Evolutionary conservation across 139 green algal species (phyloP).

Genomic region (Picocystis salinarum): DNA sequence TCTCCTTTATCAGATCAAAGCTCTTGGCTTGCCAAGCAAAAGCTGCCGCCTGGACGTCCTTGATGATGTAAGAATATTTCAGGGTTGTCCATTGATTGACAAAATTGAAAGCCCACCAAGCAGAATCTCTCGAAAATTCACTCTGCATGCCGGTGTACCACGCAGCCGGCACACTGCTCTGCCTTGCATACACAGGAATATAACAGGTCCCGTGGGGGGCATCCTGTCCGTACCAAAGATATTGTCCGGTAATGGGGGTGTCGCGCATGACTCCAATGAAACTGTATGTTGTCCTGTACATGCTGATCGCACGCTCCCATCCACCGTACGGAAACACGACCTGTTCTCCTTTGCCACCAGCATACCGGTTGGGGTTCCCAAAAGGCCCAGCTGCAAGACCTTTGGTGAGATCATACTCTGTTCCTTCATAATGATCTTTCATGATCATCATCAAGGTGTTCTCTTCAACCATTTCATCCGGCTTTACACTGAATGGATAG

Average conservation of each 20-base stretch:
- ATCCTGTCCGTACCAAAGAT: constrained; percentile 8
- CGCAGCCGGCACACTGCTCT: neutral
- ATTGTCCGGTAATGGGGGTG: neutral
- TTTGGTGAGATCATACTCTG: constrained; percentile 9
- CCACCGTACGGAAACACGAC: neutral
- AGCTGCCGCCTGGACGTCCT: constrained; percentile 4
- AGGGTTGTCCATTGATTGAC: constrained; percentile 6
- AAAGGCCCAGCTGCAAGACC: constrained; percentile 9
- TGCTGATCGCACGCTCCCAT: constrained; percentile 5
- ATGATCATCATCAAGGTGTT: neutral
- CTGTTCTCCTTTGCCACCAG: neutral
- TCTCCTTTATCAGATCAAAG: no score
- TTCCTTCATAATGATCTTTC: constrained; percentile 10
- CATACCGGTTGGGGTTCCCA: constrained; percentile 8
- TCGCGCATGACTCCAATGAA: neutral
- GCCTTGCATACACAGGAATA: constrained; percentile 1
- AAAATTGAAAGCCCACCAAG: constrained; percentile 11
- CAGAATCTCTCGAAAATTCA: neutral
- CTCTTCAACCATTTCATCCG: neutral
- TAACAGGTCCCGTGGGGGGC: constrained; percentile 5
- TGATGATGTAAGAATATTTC: constrained; percentile 1
- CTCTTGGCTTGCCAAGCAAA: no score
- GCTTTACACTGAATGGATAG: constrained; percentile 5
- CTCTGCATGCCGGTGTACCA: neutral
- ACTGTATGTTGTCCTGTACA: constrained; percentile 8